Percentiles rank a stretch among this genome's conserved stretches.
These are phyloP conservation scores for Cruciata laevipes DNA, from an alignment of 257 asterid species.

Conservation along the genomic window DNA sequence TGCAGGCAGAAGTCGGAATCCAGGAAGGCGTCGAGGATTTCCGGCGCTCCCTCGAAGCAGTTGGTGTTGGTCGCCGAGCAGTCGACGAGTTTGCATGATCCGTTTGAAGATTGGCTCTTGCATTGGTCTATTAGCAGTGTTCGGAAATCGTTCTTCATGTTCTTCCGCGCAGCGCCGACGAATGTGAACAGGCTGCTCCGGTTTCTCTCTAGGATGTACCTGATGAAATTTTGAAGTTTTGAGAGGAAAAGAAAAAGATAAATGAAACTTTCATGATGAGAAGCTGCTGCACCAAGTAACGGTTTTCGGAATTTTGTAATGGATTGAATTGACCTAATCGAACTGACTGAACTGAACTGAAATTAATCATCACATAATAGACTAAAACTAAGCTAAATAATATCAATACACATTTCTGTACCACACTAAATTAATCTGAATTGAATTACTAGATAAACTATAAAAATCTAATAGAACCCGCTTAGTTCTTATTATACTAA, in stretches of 20 bases:
- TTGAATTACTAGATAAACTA: too few relatives aligned
- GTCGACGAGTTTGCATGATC: neutral
- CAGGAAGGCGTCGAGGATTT: neutral
- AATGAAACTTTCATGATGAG: neutral
- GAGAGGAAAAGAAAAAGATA: neutral
- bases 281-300: too few relatives aligned
- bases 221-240: neutral
- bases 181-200: neutral
- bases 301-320: too few relatives aligned
- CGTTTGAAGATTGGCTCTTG: neutral
- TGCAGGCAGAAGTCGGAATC: conserved; percentile 5
- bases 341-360: too few relatives aligned
- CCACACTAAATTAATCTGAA: too few relatives aligned
- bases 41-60: conserved; percentile 1
- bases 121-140: neutral
- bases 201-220: neutral
- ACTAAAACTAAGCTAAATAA: too few relatives aligned
- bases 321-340: too few relatives aligned
- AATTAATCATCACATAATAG: too few relatives aligned
- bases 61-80: neutral
- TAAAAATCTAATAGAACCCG: too few relatives aligned
- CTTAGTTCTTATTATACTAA: too few relatives aligned
- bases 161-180: neutral
- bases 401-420: too few relatives aligned
- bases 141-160: conserved; percentile 2